These are phyloP conservation scores for Boletellus deceptivus DNA, from an alignment of 1,284 basidiomycete species.

Conservation along the genomic window DNA sequence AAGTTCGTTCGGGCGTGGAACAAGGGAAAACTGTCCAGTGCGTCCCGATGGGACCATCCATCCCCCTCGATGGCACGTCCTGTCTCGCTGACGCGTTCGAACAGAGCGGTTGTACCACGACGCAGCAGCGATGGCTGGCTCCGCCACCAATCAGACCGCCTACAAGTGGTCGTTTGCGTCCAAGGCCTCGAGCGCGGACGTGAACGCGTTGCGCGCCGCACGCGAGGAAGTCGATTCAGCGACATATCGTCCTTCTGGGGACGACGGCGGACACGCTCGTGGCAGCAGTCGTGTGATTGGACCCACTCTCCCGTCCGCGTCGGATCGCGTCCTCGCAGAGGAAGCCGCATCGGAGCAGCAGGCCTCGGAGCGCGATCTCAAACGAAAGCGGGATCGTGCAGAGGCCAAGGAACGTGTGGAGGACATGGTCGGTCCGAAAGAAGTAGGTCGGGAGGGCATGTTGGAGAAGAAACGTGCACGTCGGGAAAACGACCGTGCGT, in stretches of 20 bases:
- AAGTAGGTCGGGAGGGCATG: conserved; percentile 69
- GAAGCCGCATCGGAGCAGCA: conserved; percentile 52
- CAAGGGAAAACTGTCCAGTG: conserved; percentile 64
- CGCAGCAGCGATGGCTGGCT: conserved; percentile 46
- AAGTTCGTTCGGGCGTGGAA: conserved; percentile 87
- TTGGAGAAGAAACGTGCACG: conserved; percentile 71
- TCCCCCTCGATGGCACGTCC: not conserved
- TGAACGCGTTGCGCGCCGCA: conserved; percentile 53
- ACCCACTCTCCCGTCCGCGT: conserved; percentile 62
- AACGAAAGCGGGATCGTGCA: conserved; percentile 60
- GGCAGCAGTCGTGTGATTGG: conserved; percentile 50
- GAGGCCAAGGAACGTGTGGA: conserved; percentile 70
- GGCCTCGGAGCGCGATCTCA: conserved; percentile 49
- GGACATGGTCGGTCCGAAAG: conserved; percentile 70
- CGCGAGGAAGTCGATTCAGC: conserved; percentile 60
- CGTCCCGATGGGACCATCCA: not conserved
- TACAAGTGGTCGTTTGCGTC: conserved; percentile 62
- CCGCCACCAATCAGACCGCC: conserved; percentile 58
- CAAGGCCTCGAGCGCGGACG: conserved; percentile 48
- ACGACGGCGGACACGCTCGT: conserved; percentile 27
- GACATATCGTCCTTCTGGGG: conserved; percentile 42
- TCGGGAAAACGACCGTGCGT: conserved; percentile 61
- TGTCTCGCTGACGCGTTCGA: not conserved
- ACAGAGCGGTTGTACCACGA: conserved; percentile 54
- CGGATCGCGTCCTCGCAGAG: conserved; percentile 63